Base-by-base conservation (phyloP, 2,329 filamentous ascomycete genomes). In the Penicillium carneum region DNA sequence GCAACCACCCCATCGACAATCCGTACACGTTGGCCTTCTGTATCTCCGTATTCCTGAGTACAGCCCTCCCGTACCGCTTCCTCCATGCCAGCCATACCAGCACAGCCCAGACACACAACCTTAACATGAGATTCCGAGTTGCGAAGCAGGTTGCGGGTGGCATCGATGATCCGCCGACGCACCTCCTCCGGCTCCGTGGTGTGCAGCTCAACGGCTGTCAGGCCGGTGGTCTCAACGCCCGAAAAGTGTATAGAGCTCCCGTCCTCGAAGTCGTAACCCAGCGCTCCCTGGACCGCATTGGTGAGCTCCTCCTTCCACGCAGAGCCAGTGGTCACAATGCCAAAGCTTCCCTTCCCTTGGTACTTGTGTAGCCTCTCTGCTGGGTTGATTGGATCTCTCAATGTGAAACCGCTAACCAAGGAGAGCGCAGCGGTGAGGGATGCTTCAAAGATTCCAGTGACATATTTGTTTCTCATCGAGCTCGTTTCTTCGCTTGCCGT, bases 61-160 rank as follows among this genome's bases (percentile, higher is more conserved):
- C 90, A 90, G 0, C 89, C 89, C 45, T 85, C 83, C 36, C 89
- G 84, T 41, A 97, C 92, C 61, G 89, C 89, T 42, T 87, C 82
- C 69, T 95, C 90, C 78, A 97, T 84, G 0, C 93, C 93, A 0
- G 89, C 88, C 93, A 97, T 97, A 0, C 93, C 93, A 2, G 91
- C 93, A 75, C 93, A 97, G 0, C 93, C 93, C 81, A 97, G 84
- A 71, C 92, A 90, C 8, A 97, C 86, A 26, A 88, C 90, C 4
- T 83, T 81, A 0, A 93, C 85, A 3, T 82, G 80, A 0, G 83
- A 59, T 7, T 67, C 59, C 9, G 72, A 79, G 12, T 81, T 81
- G 8, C 73, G 74, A 31, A 96, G 77, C 29, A 97, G 79, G 52
- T 84, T 81, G 74, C 84, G 86, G 0, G 91, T 90, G 0, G 93